Conservation (phyloP, 2,329 filamentous ascomycete genomes). For the Madurella mycetomatis region DNA sequence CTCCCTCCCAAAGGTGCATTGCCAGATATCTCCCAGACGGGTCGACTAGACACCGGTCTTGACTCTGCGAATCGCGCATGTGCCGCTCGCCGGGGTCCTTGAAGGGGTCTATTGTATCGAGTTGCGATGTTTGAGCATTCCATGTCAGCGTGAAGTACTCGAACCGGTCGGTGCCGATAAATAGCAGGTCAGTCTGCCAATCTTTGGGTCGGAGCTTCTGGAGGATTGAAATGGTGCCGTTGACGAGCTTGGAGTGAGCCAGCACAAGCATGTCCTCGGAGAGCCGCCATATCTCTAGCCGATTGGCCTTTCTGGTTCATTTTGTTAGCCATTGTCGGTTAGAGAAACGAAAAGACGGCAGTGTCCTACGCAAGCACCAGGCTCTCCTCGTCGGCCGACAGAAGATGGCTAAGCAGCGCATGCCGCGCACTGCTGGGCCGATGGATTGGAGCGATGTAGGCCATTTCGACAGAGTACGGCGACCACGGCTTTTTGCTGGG, state of each 20-base stretch:
- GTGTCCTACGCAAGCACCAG: conserved; percentile 77
- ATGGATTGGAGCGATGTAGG: conserved; percentile 92
- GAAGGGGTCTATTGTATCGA: conserved; percentile 50
- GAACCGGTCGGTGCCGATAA: conserved; percentile 84
- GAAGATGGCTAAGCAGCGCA: conserved; percentile 74
- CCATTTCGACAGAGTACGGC: conserved; percentile 54
- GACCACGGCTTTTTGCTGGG: not conserved
- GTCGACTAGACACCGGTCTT: conserved; percentile 79
- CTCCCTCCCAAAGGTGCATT: conserved; percentile 57
- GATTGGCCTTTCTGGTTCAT: conserved; percentile 67
- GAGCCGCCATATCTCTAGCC: conserved; percentile 76
- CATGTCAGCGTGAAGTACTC: conserved; percentile 89
- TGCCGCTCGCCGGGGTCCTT: conserved; percentile 54
- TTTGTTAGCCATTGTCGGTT: conserved; percentile 6
- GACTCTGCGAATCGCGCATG: conserved; percentile 74
- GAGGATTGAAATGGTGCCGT: conserved; percentile 82
- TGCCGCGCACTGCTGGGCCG: conserved; percentile 85
- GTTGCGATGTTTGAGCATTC: conserved; percentile 54
- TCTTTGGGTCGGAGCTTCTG: conserved; percentile 73
- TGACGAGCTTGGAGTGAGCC: conserved; percentile 65
- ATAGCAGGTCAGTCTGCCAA: conserved; percentile 75
- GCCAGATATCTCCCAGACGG: conserved; percentile 62
- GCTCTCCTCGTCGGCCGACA: conserved; percentile 70
- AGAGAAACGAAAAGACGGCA: not conserved
- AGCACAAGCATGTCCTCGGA: conserved; percentile 61